A percentile compares a stretch with the other conserved stretches of the same genome.
These are phyloP conservation scores for Capronia coronata DNA, from an alignment of 2,329 filamentous ascomycete genomes.

Conservation along the genomic window DNA sequence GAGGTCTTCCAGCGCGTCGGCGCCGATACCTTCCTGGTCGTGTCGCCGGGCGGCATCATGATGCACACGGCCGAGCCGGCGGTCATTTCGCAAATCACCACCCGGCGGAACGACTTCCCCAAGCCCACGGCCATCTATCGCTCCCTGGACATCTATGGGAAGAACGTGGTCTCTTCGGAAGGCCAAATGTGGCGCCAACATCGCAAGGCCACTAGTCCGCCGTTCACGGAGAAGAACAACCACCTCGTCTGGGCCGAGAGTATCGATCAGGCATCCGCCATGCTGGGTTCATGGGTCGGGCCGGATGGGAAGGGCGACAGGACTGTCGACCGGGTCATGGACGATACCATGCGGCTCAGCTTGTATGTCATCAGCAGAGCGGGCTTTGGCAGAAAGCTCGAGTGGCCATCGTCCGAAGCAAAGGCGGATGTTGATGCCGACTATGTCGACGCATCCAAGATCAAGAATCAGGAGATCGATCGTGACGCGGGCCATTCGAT, in stretches of 20 bases:
- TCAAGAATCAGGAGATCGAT: constrained; percentile 28
- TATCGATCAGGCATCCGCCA: constrained; percentile 56
- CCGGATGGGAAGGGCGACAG: constrained; percentile 37
- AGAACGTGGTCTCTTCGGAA: constrained; percentile 66
- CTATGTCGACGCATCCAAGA: constrained; percentile 31
- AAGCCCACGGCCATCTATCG: constrained; percentile 58
- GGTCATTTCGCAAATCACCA: constrained; percentile 59
- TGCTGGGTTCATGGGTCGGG: constrained; percentile 55
- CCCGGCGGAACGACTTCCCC: constrained; percentile 63
- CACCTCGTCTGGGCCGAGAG: constrained; percentile 59
- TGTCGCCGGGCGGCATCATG: constrained; percentile 50
- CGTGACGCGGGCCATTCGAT: constrained; percentile 50
- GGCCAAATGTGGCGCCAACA: constrained; percentile 65
- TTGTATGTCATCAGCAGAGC: constrained; percentile 60
- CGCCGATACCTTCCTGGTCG: constrained; percentile 57
- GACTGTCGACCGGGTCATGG: constrained; percentile 52
- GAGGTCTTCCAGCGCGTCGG: constrained; percentile 54
- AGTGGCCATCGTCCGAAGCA: constrained; percentile 54
- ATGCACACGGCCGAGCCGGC: constrained; percentile 59
- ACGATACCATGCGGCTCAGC: constrained; percentile 60
- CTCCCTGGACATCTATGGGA: constrained; percentile 59
- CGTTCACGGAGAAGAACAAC: constrained; percentile 72
- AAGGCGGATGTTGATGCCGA: constrained; percentile 39
- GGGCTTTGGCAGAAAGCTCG: constrained; percentile 59
- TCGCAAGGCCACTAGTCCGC: constrained; percentile 62